Evolutionary conservation across 345 rosid species (phyloP).

Genomic region (Diplotaxis tenuifolia): DNA sequence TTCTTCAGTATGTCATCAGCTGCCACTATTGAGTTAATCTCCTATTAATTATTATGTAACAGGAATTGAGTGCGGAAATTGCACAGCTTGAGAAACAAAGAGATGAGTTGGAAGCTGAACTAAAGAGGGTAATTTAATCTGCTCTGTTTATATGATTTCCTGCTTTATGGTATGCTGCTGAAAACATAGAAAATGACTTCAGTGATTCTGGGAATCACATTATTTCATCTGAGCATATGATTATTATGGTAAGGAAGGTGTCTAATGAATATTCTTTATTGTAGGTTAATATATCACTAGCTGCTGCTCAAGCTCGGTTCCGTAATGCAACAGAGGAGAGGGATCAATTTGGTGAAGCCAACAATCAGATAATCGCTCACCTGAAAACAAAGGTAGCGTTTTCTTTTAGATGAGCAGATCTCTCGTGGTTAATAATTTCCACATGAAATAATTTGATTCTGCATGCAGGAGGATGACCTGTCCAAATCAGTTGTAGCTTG

Average conservation of each 20-base stretch:
- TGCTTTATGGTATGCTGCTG: conserved; percentile 3
- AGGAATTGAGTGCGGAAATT: conserved; percentile 87
- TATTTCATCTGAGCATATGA: background rate
- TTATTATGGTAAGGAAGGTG: background rate
- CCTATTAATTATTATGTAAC: conserved; percentile 25
- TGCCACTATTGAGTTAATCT: conserved; percentile 19
- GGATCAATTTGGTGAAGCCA: conserved; percentile 94
- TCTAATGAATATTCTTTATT: conserved; percentile 22
- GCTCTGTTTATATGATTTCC: conserved; percentile 4
- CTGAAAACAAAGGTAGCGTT: conserved; percentile 67
- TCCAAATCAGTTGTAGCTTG: conserved; percentile 72
- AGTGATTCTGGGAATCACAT: background rate
- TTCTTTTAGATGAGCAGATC: conserved; percentile 15
- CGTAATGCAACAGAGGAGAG: conserved; percentile 82
- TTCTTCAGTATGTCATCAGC: conserved; percentile 6
- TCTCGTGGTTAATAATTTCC: conserved; percentile 6
- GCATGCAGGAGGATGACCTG: conserved; percentile 80
- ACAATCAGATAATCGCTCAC: conserved; percentile 80
- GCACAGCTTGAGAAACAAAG: conserved; percentile 74
- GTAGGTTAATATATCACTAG: conserved; percentile 84
- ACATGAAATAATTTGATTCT: conserved; percentile 7
- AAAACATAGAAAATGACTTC: background rate
- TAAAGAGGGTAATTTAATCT: conserved; percentile 60
- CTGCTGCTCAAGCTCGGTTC: conserved; percentile 86
- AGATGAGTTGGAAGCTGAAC: conserved; percentile 85